These are phyloP conservation scores for Astragalus glycyphyllos DNA, from an alignment of 306 rosid genomes.

Conservation along the genomic window DNA sequence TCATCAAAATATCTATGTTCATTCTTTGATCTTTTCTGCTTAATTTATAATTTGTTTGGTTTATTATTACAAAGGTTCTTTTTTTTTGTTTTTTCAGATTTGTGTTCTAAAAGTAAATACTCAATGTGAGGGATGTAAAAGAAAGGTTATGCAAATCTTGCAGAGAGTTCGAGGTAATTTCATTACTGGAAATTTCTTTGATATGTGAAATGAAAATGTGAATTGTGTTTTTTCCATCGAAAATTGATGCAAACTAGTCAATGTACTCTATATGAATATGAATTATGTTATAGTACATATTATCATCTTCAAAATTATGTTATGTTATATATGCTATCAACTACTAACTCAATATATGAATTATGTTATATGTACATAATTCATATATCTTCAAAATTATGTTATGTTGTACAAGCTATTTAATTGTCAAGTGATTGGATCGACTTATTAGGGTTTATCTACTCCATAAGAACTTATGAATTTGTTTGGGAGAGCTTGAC, in stretches of 20 bases:
- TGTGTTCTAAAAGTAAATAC: conserved; percentile 52
- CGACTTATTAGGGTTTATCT: no score
- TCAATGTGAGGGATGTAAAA: conserved; percentile 52
- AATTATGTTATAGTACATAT: no score
- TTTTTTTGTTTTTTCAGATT: conserved; percentile 39
- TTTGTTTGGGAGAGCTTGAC: no score
- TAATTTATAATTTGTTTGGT: not conserved
- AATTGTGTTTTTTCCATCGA: not conserved
- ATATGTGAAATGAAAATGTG: not conserved
- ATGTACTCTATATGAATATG: no score
- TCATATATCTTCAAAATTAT: no score
- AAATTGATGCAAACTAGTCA: not conserved
- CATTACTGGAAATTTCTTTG: not conserved
- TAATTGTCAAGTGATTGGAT: no score
- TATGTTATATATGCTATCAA: not conserved
- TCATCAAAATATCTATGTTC: not conserved
- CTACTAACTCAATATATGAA: no score
- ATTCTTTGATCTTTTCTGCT: not conserved
- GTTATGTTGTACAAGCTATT: no score
- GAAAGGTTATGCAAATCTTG: conserved; percentile 45
- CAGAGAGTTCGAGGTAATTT: conserved; percentile 47
- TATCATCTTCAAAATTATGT: not conserved
- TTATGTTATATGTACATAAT: no score
- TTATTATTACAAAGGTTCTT: not conserved
- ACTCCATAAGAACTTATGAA: no score